These are phyloP conservation scores for Phascolomyces articulosus DNA, from an alignment of 371 early-diverging fungal genomes.

Conservation along the genomic window DNA sequence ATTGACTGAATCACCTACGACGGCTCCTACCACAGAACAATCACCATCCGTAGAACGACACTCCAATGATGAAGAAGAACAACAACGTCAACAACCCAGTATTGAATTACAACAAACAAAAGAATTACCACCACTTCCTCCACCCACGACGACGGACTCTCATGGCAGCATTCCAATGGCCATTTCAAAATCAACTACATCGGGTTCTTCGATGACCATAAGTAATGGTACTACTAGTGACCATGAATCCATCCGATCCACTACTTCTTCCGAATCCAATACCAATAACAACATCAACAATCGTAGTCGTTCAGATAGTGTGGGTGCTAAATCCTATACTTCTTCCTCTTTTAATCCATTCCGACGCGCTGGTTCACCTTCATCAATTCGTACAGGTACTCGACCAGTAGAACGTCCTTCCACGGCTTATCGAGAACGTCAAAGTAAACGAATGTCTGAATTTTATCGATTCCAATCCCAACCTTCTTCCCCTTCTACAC, in stretches of 20 bases:
- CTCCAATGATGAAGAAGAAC: not conserved
- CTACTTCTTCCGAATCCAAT: constrained; percentile 4
- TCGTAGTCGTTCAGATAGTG: constrained; percentile 8
- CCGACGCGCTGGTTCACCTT: constrained; percentile 11
- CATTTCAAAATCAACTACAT: not conserved
- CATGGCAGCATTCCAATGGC: not conserved
- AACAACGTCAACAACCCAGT: not conserved
- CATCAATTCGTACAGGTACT: constrained; percentile 2
- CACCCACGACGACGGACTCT: not conserved
- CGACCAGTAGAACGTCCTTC: constrained; percentile 23
- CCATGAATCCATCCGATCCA: constrained; percentile 7
- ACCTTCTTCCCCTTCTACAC: constrained; percentile 11
- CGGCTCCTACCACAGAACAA: not conserved
- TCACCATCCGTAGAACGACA: no score
- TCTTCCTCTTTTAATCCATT: constrained; percentile 11
- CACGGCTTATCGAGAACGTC: constrained; percentile 26
- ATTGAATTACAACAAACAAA: not conserved
- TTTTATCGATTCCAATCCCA: constrained; percentile 15
- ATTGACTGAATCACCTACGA: no score
- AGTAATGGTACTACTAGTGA: constrained; percentile 10
- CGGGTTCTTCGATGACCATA: not conserved
- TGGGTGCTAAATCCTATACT: not conserved
- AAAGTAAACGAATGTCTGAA: constrained; percentile 30
- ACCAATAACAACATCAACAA: not conserved
- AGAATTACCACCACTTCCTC: not conserved